Percentiles rank a stretch among this genome's conserved stretches.
Conservation (phyloP, 1,284 basidiomycete genomes). For the Anthracocystis panici-leucophaei region DNA sequence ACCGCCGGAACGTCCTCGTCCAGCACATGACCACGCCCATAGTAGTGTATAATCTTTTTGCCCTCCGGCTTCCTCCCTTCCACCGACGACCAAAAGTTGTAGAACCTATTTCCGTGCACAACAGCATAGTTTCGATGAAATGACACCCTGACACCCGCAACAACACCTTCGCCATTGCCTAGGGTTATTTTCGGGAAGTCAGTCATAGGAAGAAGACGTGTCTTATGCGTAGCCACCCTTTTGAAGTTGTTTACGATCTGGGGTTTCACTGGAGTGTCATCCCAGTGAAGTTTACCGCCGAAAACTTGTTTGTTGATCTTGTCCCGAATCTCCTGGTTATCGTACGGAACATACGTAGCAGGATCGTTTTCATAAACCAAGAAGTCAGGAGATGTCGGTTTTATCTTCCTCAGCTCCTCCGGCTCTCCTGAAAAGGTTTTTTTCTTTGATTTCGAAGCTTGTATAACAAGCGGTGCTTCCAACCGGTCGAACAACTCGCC, state of each 20-base stretch:
- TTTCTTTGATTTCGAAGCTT: too few relatives aligned
- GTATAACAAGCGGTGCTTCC: too few relatives aligned
- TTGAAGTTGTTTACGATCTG: neutral
- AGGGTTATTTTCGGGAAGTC: neutral
- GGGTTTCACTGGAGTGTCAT: too few relatives aligned
- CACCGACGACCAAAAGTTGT: neutral
- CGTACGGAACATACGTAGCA: too few relatives aligned
- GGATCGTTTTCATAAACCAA: too few relatives aligned
- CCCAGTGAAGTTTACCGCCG: neutral
- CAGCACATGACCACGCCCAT: neutral
- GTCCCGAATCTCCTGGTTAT: neutral
- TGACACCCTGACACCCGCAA: neutral
- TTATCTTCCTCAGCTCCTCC: too few relatives aligned
- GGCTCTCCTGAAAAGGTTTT: too few relatives aligned
- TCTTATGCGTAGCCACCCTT: neutral
- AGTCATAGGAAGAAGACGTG: slow-evolving; percentile 1
- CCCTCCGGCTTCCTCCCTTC: neutral
- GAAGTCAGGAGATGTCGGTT: too few relatives aligned
- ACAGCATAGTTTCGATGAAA: too few relatives aligned
- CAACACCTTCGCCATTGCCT: neutral
- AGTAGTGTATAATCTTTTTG: neutral
- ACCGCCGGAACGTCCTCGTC: neutral
- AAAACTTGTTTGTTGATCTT: slow-evolving; percentile 1
- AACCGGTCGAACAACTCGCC: too few relatives aligned
- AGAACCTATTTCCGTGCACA: too few relatives aligned